phyloP scores from a whole-genome alignment of 441 rosid species.

The Corymbia citriodora region DNA sequence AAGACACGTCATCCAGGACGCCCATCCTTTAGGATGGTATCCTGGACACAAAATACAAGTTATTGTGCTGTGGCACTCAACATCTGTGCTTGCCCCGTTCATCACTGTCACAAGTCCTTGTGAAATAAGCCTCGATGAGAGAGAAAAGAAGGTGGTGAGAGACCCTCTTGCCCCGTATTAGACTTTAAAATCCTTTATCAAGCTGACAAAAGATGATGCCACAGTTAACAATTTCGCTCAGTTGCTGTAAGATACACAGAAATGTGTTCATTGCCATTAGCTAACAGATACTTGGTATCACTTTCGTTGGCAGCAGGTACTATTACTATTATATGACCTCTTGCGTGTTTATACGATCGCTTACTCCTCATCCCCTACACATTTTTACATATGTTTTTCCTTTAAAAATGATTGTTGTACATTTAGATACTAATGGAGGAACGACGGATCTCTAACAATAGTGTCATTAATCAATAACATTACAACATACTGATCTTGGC shows the following conservation, averaged over 20 bases:
- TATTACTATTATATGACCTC: neutral
- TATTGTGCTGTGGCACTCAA: neutral
- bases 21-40: neutral
- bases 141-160: neutral
- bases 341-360: neutral
- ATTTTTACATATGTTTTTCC: neutral
- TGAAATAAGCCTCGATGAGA: neutral
- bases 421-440: neutral
- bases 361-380: neutral
- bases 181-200: neutral
- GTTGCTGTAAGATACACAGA: neutral
- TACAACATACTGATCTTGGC: neutral
- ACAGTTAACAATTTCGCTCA: neutral
- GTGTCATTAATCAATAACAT: neutral
- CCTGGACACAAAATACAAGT: too few species aligned
- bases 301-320: neutral
- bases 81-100: neutral
- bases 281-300: neutral
- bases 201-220: neutral
- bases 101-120: neutral
- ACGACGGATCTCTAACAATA: neutral
- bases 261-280: neutral
- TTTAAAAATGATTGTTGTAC: neutral
- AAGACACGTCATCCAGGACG: neutral
- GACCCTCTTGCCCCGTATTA: neutral